Conservation (phyloP, 495 filamentous ascomycete genomes). For the Acidomyces sp. region DNA sequence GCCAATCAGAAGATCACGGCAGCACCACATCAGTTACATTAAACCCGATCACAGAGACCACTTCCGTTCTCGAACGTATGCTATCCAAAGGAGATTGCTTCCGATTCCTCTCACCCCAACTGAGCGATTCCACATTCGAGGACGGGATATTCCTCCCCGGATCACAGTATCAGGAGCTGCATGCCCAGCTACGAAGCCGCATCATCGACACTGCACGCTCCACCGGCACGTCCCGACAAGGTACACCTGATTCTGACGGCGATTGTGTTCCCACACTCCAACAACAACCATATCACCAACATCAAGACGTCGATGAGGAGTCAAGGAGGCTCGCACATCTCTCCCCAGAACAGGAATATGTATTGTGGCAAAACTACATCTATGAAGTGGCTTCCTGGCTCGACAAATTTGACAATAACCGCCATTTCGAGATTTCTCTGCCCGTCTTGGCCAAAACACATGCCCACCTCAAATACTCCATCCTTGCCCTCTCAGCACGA, state of each 20-base stretch:
- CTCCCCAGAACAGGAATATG: conserved; percentile 5
- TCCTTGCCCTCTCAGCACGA: conserved; percentile 15
- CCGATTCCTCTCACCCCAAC: background rate
- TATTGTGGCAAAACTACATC: conserved; percentile 15
- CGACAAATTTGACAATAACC: conserved; percentile 16
- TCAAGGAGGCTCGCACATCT: conserved; percentile 4
- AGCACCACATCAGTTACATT: too few species aligned
- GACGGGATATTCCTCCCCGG: conserved; percentile 16
- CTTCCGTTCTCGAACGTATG: too few species aligned
- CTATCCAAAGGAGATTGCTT: conserved; percentile 1
- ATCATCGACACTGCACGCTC: conserved; percentile 15
- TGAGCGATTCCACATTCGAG: conserved; percentile 4
- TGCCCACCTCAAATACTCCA: conserved; percentile 16
- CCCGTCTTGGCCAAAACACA: conserved; percentile 14
- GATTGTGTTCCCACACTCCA: too few species aligned
- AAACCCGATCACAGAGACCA: too few species aligned
- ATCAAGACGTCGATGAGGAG: background rate
- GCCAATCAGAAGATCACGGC: too few species aligned
- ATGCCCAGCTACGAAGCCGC: conserved; percentile 5
- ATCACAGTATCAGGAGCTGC: conserved; percentile 14
- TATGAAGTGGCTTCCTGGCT: conserved; percentile 17
- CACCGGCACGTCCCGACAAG: conserved; percentile 2
- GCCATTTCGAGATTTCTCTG: conserved; percentile 13
- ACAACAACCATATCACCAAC: too few species aligned
- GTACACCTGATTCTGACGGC: background rate